Conservation (phyloP, 371 early-diverging fungal genomes). For the Mucor racemosus region DNA sequence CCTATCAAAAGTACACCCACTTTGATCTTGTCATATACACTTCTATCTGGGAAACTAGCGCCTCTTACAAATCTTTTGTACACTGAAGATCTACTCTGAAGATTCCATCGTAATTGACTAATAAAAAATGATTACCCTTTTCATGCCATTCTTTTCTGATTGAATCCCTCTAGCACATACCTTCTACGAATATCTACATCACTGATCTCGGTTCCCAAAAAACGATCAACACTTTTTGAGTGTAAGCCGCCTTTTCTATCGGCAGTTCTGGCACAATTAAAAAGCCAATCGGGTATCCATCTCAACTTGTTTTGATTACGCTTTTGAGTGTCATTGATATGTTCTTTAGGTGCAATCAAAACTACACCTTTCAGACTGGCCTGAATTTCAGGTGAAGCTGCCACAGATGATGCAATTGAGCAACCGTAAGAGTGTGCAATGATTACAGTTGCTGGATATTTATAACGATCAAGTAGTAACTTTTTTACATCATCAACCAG, state of each 20-base stretch:
- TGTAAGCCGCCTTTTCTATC: slow-evolving; percentile 70
- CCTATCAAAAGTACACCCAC: slow-evolving; percentile 65
- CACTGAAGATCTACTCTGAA: slow-evolving; percentile 56
- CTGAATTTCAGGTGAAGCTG: slow-evolving; percentile 39
- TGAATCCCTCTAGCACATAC: slow-evolving; percentile 14
- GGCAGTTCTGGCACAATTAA: slow-evolving; percentile 57
- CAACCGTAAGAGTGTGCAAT: slow-evolving; percentile 79
- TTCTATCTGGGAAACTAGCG: slow-evolving; percentile 48
- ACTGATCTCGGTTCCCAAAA: slow-evolving; percentile 49
- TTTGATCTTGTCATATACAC: slow-evolving; percentile 53
- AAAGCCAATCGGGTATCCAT: slow-evolving; percentile 60
- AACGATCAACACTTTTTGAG: slow-evolving; percentile 65
- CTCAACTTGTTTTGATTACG: slow-evolving; percentile 39
- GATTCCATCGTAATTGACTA: slow-evolving; percentile 71
- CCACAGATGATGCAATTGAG: slow-evolving; percentile 60
- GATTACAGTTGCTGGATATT: slow-evolving; percentile 63
- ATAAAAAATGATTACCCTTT: no score
- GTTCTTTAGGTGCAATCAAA: slow-evolving; percentile 66
- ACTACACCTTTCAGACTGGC: slow-evolving; percentile 58
- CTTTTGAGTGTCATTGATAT: slow-evolving; percentile 51
- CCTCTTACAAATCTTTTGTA: slow-evolving; percentile 61
- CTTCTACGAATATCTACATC: slow-evolving; percentile 45
- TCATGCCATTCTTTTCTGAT: no score
- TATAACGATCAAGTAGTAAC: slow-evolving; percentile 60
- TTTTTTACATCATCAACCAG: slow-evolving; percentile 58